Evolutionary conservation across 1,139 yeast genomes (phyloP).

Genomic region (Entelexis paramagnoliae): DNA sequence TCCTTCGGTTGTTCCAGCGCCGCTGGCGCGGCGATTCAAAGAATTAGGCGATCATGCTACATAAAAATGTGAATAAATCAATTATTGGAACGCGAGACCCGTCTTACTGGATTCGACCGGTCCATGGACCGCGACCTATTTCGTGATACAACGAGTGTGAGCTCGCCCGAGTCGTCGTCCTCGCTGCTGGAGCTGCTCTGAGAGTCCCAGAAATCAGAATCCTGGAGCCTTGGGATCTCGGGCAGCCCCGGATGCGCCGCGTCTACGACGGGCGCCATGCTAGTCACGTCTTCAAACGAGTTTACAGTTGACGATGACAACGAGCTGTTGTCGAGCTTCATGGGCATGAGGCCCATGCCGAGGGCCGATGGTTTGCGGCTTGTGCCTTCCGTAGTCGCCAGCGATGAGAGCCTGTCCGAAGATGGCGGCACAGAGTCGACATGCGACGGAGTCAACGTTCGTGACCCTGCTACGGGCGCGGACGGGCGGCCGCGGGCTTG

Average conservation of each 20-base stretch:
- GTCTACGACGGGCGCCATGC: not conserved
- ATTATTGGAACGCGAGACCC: not conserved
- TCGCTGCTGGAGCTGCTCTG: constrained; percentile 15
- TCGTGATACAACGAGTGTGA: constrained; percentile 44
- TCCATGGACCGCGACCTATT: constrained; percentile 21
- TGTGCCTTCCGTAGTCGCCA: not conserved
- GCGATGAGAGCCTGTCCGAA: not conserved
- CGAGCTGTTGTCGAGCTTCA: constrained; percentile 12
- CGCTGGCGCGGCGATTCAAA: not conserved
- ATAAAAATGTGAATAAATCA: not conserved
- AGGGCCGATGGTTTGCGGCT: not conserved
- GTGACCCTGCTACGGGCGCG: not conserved
- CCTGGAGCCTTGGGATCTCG: constrained; percentile 15
- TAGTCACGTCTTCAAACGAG: constrained; percentile 7
- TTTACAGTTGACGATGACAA: constrained; percentile 3
- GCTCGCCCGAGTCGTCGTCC: constrained; percentile 38
- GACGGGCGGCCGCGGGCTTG: not conserved
- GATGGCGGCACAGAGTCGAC: not conserved
- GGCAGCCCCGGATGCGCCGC: constrained; percentile 11
- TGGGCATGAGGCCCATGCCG: constrained; percentile 16
- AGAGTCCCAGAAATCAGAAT: constrained; percentile 13
- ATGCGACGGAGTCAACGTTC: not conserved
- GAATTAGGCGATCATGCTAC: not conserved
- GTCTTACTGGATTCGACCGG: constrained; percentile 2
- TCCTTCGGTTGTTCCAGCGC: no score